Evolutionary conservation across 768 basidiomycete species (phyloP).

Genomic region (Hemileccinum rubropunctum): DNA sequence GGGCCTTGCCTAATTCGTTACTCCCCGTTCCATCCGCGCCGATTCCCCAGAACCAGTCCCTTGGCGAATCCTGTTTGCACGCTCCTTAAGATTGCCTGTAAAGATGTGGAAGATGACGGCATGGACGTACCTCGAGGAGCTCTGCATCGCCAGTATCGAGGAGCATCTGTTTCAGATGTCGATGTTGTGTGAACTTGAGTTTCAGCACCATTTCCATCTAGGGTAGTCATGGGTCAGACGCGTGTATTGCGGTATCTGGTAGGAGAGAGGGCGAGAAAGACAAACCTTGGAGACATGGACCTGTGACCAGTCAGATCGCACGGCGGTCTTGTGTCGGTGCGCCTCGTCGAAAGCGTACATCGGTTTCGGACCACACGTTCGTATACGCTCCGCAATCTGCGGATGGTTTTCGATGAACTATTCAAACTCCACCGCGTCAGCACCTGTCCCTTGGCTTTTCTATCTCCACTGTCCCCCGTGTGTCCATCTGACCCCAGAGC

Average conservation of each 20-base stretch:
- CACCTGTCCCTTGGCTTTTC: no score
- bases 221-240: not conserved
- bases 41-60: slow-evolving; percentile 75
- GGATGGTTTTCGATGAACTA: slow-evolving; percentile 63
- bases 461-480: no score
- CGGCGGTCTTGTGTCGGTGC: slow-evolving; percentile 60
- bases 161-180: slow-evolving; percentile 53
- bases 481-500: not conserved
- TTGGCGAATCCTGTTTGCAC: slow-evolving; percentile 58
- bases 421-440: slow-evolving; percentile 1
- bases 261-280: not conserved
- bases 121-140: slow-evolving; percentile 57
- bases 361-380: slow-evolving; percentile 59
- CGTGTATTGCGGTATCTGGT: not conserved
- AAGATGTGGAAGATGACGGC: not conserved
- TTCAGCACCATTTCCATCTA: slow-evolving; percentile 65
- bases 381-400: slow-evolving; percentile 65
- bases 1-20: slow-evolving; percentile 71
- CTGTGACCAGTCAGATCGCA: slow-evolving; percentile 61
- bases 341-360: slow-evolving; percentile 66
- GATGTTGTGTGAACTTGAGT: slow-evolving; percentile 72
- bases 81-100: not conserved
- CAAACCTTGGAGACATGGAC: slow-evolving; percentile 62
- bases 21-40: slow-evolving; percentile 63
- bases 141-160: slow-evolving; percentile 64